A percentile compares a stretch with the other conserved stretches of the same genome.
Evolutionary conservation across 1,139 yeast genomes (phyloP).

Genomic region (Pichia sp.): DNA sequence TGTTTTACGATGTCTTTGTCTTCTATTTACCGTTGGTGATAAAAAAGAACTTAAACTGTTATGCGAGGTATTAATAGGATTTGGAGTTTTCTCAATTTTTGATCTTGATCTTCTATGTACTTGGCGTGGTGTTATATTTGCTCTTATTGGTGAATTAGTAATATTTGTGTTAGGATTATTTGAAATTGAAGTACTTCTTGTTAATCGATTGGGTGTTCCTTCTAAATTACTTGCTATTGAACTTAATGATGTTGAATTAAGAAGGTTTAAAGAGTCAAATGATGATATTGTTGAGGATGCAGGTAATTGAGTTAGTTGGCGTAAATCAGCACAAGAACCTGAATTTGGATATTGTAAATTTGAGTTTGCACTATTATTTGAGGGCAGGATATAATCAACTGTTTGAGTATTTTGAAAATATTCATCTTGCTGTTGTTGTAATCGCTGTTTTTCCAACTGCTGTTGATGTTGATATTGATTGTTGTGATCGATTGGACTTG

Average conservation of each 20-base stretch:
- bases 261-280: slow-evolving; percentile 22
- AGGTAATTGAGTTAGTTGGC: slow-evolving; percentile 15
- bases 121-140: slow-evolving; percentile 22
- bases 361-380: slow-evolving; percentile 19
- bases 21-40: slow-evolving; percentile 35
- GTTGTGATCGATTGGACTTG: not conserved
- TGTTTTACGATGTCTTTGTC: slow-evolving; percentile 25
- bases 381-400: slow-evolving; percentile 23
- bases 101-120: slow-evolving; percentile 36
- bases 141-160: slow-evolving; percentile 25
- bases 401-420: slow-evolving; percentile 2
- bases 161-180: too few relatives aligned
- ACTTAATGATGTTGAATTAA: slow-evolving; percentile 20
- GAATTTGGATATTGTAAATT: slow-evolving; percentile 29
- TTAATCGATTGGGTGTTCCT: slow-evolving; percentile 20
- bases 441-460: not conserved
- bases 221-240: slow-evolving; percentile 22
- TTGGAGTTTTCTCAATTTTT: slow-evolving; percentile 27
- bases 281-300: slow-evolving; percentile 37
- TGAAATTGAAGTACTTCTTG: slow-evolving; percentile 11
- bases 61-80: slow-evolving; percentile 37
- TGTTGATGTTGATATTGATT: not conserved
- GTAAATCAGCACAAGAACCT: slow-evolving; percentile 27
- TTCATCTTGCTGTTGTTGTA: not conserved
- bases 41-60: slow-evolving; percentile 39